These are phyloP conservation scores for Apiotrichum mycotoxinovorans DNA, from an alignment of 1,284 basidiomycete species.

Conservation along the genomic window DNA sequence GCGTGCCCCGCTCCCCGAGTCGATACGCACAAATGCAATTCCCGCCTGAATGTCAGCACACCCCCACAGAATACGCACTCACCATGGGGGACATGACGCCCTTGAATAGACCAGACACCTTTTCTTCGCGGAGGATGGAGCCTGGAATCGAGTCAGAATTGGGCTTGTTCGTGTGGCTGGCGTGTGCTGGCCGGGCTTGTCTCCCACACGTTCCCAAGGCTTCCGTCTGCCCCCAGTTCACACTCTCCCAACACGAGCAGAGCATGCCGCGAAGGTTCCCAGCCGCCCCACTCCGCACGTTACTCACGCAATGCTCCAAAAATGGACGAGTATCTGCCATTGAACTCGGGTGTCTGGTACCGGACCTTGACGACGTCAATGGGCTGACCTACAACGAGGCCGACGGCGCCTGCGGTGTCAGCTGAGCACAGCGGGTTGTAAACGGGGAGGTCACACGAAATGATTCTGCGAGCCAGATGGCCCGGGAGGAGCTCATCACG, in stretches of 20 bases:
- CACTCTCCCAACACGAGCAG: constrained; percentile 20
- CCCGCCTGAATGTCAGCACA: constrained; percentile 34
- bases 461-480: no score
- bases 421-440: background rate
- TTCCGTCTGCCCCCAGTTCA: background rate
- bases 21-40: constrained; percentile 41
- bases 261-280: background rate
- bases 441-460: no score
- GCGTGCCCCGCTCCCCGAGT: no score
- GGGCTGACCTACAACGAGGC: constrained; percentile 50
- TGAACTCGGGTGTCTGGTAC: constrained; percentile 46
- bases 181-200: background rate
- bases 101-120: constrained; percentile 44
- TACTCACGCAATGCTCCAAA: constrained; percentile 43
- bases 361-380: constrained; percentile 50
- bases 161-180: background rate
- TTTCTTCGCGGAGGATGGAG: constrained; percentile 41
- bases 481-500: no score
- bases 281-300: background rate
- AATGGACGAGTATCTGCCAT: constrained; percentile 40
- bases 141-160: background rate
- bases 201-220: no score
- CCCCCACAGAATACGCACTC: constrained; percentile 7
- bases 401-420: constrained; percentile 41
- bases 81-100: constrained; percentile 51